Conservation (phyloP, 2,329 filamentous ascomycete genomes). For the Scedosporium apiospermum region DNA sequence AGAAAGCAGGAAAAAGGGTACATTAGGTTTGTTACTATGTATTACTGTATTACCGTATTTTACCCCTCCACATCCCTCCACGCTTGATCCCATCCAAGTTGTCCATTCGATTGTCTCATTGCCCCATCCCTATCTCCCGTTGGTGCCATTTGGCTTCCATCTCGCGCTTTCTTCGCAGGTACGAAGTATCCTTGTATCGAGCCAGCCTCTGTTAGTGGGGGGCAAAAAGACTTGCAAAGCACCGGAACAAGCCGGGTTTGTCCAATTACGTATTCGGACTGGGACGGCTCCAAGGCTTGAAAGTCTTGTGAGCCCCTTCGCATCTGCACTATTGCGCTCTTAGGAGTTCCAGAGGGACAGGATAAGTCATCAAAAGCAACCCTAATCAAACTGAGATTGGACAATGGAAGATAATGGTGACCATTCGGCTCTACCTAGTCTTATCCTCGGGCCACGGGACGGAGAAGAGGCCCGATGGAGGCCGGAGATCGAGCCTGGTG, state of each 20-base stretch:
- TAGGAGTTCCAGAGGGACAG: background rate
- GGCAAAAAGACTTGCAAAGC: background rate
- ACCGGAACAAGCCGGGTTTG: background rate
- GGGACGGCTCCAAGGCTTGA: background rate
- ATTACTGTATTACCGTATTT: no score
- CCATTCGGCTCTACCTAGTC: background rate
- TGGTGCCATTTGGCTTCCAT: no score
- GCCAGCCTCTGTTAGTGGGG: background rate
- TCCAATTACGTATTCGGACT: conserved; percentile 1
- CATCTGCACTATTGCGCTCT: background rate
- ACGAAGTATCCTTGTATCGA: no score
- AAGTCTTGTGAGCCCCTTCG: background rate
- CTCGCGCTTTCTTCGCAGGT: no score
- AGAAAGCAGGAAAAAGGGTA: background rate
- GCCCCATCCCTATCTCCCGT: no score
- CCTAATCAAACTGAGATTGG: background rate
- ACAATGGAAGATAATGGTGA: background rate
- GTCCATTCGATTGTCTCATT: no score
- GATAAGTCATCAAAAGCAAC: background rate
- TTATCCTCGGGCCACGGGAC: conserved; percentile 6
- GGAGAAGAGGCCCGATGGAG: background rate
- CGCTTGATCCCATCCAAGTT: no score
- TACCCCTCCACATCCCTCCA: no score
- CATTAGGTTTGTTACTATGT: no score
- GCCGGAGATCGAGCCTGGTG: background rate